Conservation (phyloP, 2,329 filamentous ascomycete genomes). For the Claviceps lovelessii region DNA sequence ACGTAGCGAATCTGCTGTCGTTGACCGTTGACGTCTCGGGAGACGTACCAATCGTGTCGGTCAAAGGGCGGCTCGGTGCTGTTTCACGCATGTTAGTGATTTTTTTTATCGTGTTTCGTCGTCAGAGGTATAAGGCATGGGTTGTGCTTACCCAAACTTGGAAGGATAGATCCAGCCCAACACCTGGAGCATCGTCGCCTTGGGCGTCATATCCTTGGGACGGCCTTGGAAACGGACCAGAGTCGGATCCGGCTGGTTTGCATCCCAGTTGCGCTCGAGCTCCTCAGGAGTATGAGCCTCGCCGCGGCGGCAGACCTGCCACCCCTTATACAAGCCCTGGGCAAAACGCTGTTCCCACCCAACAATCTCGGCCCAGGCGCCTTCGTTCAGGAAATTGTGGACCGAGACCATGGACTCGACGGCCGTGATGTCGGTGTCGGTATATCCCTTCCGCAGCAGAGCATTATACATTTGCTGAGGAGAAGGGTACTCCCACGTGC, state of each 20-base stretch:
- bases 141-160: slow-evolving; percentile 52
- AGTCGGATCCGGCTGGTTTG: slow-evolving; percentile 47
- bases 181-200: slow-evolving; percentile 70
- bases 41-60: slow-evolving; percentile 92
- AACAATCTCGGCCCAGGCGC: slow-evolving; percentile 89
- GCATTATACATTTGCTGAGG: slow-evolving; percentile 99
- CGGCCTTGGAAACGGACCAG: slow-evolving; percentile 79
- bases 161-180: slow-evolving; percentile 66
- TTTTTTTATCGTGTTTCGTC: background rate
- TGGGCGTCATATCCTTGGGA: slow-evolving; percentile 80
- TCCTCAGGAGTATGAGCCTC: slow-evolving; percentile 44
- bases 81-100: slow-evolving; percentile 3
- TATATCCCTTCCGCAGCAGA: slow-evolving; percentile 87
- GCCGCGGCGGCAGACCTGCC: slow-evolving; percentile 58
- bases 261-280: slow-evolving; percentile 37
- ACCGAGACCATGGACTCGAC: slow-evolving; percentile 96
- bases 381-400: slow-evolving; percentile 96
- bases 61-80: slow-evolving; percentile 83
- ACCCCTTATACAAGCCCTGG: slow-evolving; percentile 56
- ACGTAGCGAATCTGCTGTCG: slow-evolving; percentile 77
- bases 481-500: slow-evolving; percentile 94
- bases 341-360: slow-evolving; percentile 84
- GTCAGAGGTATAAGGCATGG: background rate
- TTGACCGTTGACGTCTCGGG: slow-evolving; percentile 52
- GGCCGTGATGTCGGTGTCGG: slow-evolving; percentile 81